Percentiles rank a stretch among this genome's conserved stretches.
Evolutionary conservation across 345 rosid species (phyloP).

Genomic region (Psidium guajava): DNA sequence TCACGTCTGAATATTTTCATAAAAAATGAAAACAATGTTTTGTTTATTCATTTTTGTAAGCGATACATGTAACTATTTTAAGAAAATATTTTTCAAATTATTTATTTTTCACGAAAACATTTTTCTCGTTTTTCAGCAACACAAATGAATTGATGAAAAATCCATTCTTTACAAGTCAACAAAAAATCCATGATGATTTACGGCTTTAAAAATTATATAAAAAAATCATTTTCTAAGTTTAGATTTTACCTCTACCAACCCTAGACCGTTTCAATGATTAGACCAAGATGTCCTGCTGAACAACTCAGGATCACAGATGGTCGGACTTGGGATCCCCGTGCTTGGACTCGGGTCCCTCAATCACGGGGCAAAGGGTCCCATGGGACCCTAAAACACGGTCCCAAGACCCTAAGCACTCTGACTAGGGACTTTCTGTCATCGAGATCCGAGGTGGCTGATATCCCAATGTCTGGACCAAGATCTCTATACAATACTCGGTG

Average conservation of each 20-base stretch:
- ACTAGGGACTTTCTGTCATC: not conserved
- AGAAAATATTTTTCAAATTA: too few relatives aligned
- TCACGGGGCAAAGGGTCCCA: not conserved
- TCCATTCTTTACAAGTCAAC: not conserved
- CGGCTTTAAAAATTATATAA: not conserved
- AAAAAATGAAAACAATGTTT: too few relatives aligned
- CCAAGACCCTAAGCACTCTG: not conserved
- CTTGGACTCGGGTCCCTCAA: not conserved
- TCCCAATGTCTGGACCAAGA: not conserved
- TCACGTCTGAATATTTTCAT: too few relatives aligned
- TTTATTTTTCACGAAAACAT: not conserved
- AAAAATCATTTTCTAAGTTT: not conserved
- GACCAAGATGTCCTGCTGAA: not conserved
- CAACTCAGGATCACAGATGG: not conserved
- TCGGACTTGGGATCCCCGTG: not conserved
- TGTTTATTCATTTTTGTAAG: too few relatives aligned
- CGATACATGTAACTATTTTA: too few relatives aligned
- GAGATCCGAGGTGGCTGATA: fast-evolving
- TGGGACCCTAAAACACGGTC: not conserved
- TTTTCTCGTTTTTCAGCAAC: not conserved
- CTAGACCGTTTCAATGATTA: not conserved
- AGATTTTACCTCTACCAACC: not conserved
- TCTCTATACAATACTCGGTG: not conserved
- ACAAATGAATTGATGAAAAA: not conserved
- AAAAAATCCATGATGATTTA: not conserved